Base-by-base conservation (phyloP, 1,139 yeast genomes). In the Meyerozyma athensensis region DNA sequence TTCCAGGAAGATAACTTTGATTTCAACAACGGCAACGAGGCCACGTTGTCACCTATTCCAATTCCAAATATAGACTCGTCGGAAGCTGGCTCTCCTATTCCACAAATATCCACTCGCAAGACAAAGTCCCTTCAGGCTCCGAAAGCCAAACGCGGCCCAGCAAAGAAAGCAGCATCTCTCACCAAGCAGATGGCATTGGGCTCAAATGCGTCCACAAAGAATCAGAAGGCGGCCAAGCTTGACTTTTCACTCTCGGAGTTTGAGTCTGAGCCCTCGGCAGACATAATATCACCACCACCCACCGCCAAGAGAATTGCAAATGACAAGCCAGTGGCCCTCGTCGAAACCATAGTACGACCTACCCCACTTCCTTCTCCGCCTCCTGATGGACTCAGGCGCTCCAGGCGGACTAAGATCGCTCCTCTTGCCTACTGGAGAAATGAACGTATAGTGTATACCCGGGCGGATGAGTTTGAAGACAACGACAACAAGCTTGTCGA, bases 361-460 rank as follows among this genome's bases (percentile, higher is more conserved):
- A 59, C 68, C 4, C 70, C 70, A 5, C 54, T 68, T 36, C 74
- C 73, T 1, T 65, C 72, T 2, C 74, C 73, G 2, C 73, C 74
- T 6, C 73, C 73, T 3, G 73, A 66, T 42, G 72, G 72, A 1
- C 52, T 65, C 12, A 55, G 74, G 30, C 49, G 74, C 44, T 84
- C 96, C 0, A 68, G 71, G 33, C 70, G 96, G 50, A 74, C 77
- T 1, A 74, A 75, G 46, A 72, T 85, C 6, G 77, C 83, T 2
- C 95, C 96, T 0, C 63, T 87, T 45, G 92, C 89, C 8, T 85
- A 72, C 54, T 87, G 97, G 96, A 75, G 86, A 56, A 85, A 84
- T 53, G 96, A 89, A 57, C 68, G 80, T 42, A 74, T 84, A 26
- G 75, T 85, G 2, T 86, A 83, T 51, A 73, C 81, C 39, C 61